Conservation (phyloP, 768 basidiomycete genomes). For the Tubosaeta sp. region DNA sequence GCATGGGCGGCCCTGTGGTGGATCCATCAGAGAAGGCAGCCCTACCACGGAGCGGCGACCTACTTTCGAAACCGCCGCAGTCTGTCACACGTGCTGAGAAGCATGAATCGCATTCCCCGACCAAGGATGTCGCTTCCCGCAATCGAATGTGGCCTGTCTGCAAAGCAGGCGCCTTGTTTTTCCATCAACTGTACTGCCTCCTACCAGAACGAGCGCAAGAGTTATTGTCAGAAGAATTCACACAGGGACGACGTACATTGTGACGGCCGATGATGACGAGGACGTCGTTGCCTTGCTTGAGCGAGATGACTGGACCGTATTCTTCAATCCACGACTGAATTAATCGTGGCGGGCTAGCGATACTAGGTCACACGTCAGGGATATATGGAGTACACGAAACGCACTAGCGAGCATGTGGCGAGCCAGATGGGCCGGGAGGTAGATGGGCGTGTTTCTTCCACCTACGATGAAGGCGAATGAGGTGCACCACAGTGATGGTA, state of each 20-base stretch:
- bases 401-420: conserved; percentile 19
- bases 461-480: conserved; percentile 3
- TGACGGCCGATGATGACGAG: conserved; percentile 25
- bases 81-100: conserved; percentile 50
- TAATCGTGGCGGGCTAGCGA: conserved; percentile 12
- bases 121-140: conserved; percentile 55
- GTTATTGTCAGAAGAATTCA: neutral
- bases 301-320: conserved; percentile 26
- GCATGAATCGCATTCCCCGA: conserved; percentile 53
- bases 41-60: neutral
- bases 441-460: conserved; percentile 10
- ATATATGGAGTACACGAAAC: neutral
- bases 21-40: neutral
- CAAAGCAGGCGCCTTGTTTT: conserved; percentile 48
- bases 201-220: neutral
- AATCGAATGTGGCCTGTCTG: conserved; percentile 49
- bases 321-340: conserved; percentile 24
- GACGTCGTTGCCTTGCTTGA: conserved; percentile 22
- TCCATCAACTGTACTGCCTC: conserved; percentile 56
- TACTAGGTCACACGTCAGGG: neutral
- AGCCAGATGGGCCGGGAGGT: conserved; percentile 19
- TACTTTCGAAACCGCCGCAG: conserved; percentile 57
- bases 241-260: conserved; percentile 1
- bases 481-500: neutral
- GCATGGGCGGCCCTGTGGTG: conserved; percentile 44